Evolutionary conservation across 176 grass and related monocot species (phyloP).

Genomic region (Phoenix roebelenii): DNA sequence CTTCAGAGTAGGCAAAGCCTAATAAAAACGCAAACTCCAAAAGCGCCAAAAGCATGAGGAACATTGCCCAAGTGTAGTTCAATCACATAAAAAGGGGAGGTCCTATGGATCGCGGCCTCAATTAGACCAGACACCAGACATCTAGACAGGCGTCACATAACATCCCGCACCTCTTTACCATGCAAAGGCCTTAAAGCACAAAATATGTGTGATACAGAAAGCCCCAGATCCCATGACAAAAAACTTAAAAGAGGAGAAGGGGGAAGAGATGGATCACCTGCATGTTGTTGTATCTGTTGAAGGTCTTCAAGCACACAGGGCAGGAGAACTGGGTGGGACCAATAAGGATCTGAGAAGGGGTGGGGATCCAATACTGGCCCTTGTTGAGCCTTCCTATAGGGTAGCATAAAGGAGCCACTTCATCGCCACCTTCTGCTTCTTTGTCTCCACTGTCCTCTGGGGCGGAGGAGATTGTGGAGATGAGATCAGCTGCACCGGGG

Average conservation of each 20-base stretch:
- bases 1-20: slow-evolving; percentile 22
- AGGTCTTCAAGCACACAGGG: slow-evolving; percentile 96
- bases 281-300: slow-evolving; percentile 99
- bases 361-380: slow-evolving; percentile 98
- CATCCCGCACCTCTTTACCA: no score
- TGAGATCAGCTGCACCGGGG: slow-evolving; percentile 50
- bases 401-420: slow-evolving; percentile 59
- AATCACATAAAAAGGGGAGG: slow-evolving; percentile 82
- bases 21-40: slow-evolving; percentile 31
- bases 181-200: no score
- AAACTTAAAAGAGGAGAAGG: background rate
- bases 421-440: slow-evolving; percentile 40
- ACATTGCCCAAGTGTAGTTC: slow-evolving; percentile 73
- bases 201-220: no score
- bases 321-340: slow-evolving; percentile 98
- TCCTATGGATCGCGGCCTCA: slow-evolving; percentile 27
- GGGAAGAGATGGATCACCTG: slow-evolving; percentile 42
- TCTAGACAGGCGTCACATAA: no score
- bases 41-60: slow-evolving; percentile 50
- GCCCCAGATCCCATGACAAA: slow-evolving; percentile 23
- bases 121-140: slow-evolving; percentile 27
- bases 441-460: slow-evolving; percentile 13
- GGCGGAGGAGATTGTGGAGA: slow-evolving; percentile 39
- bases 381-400: slow-evolving; percentile 90
- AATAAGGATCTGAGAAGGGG: slow-evolving; percentile 93